phyloP scores from a whole-genome alignment of 768 basidiomycete genomes.

The Tremella mesenterica region DNA sequence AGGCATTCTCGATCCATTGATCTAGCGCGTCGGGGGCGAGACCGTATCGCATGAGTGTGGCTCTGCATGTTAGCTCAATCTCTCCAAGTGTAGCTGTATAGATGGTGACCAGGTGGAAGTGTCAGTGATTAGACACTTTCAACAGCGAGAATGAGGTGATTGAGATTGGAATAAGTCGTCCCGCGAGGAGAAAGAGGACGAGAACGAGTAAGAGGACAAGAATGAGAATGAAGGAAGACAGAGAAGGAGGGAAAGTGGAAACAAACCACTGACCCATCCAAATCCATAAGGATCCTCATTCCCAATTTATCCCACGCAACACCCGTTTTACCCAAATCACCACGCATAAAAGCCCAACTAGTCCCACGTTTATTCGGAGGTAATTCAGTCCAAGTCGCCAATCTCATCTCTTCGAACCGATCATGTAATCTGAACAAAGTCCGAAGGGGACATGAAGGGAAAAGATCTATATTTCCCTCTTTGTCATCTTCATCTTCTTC shows the following conservation, averaged over 20 bases:
- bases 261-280: slow-evolving; percentile 19
- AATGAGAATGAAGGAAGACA: too few relatives aligned
- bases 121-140: neutral
- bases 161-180: neutral
- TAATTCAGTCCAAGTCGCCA: slow-evolving; percentile 30
- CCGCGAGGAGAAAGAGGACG: neutral
- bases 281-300: slow-evolving; percentile 15
- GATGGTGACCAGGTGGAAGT: too few relatives aligned
- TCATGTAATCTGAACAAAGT: slow-evolving; percentile 31
- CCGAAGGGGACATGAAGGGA: slow-evolving; percentile 18
- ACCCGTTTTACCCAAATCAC: slow-evolving; percentile 19
- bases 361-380: slow-evolving; percentile 11
- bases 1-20: slow-evolving; percentile 32
- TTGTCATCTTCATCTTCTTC: neutral
- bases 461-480: neutral
- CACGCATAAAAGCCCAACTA: slow-evolving; percentile 30
- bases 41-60: slow-evolving; percentile 11
- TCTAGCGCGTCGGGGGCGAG: slow-evolving; percentile 29
- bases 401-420: slow-evolving; percentile 32
- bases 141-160: neutral
- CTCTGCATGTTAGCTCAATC: too few relatives aligned
- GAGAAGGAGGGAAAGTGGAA: neutral
- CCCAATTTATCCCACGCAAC: slow-evolving; percentile 29
- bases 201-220: too few relatives aligned
- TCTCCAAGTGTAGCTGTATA: too few relatives aligned